Percentiles rank a stretch among this genome's conserved stretches.
Evolutionary conservation across 768 basidiomycete genomes (phyloP).

Genomic region (Pleurotus sapidus): DNA sequence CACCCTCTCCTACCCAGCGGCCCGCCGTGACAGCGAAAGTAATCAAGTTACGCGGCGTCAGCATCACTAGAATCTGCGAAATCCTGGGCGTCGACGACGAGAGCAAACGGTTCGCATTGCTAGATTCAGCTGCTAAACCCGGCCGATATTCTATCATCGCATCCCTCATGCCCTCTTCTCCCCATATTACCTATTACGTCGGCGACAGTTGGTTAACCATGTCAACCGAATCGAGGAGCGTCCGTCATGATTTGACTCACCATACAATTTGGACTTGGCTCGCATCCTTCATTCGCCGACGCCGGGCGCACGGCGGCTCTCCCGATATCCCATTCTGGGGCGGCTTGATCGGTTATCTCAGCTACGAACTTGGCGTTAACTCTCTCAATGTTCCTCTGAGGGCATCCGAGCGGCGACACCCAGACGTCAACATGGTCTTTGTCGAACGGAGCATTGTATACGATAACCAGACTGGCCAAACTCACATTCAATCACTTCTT

Average conservation of each 20-base stretch:
- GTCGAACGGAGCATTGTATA: conserved; percentile 77
- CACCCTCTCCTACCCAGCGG: conserved; percentile 18
- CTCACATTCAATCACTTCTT: conserved; percentile 65
- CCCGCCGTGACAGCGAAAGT: conserved; percentile 28
- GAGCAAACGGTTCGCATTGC: conserved; percentile 58
- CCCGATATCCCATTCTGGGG: conserved; percentile 78
- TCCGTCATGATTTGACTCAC: conserved; percentile 41
- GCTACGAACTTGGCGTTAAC: conserved; percentile 75
- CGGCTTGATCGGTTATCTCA: conserved; percentile 73
- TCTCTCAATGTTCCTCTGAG: conserved; percentile 45
- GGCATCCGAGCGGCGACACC: conserved; percentile 36
- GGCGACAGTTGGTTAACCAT: conserved; percentile 48
- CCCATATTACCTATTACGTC: conserved; percentile 56
- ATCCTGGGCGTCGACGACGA: conserved; percentile 58
- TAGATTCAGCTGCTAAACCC: conserved; percentile 76
- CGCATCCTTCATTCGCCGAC: conserved; percentile 59
- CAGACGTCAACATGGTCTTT: conserved; percentile 74
- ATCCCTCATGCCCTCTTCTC: conserved; percentile 48
- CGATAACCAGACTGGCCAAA: conserved; percentile 46
- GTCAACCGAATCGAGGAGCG: conserved; percentile 28
- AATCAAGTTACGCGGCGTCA: conserved; percentile 40
- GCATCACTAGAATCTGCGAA: conserved; percentile 53
- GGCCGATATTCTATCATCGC: conserved; percentile 75
- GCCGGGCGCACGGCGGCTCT: conserved; percentile 43
- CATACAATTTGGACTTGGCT: conserved; percentile 75